Evolutionary conservation across 495 filamentous ascomycete genomes (phyloP).

Genomic region (Gamarada debralockiae): DNA sequence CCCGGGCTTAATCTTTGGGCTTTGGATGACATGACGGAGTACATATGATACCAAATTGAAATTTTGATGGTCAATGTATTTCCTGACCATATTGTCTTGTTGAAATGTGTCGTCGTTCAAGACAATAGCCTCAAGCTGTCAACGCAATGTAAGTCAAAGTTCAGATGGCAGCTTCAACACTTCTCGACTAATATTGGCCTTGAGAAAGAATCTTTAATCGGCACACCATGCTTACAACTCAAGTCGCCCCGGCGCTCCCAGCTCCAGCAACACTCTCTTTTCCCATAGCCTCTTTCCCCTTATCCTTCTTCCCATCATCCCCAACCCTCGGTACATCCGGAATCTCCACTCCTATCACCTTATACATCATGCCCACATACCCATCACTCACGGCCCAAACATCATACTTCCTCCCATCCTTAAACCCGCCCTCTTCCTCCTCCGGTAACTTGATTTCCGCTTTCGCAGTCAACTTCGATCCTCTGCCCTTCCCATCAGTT

Average conservation of each 20-base stretch:
- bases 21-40: background rate
- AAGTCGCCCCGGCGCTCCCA: no score
- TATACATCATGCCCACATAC: constrained; percentile 79
- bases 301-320: constrained; percentile 25
- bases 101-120: no score
- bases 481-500: constrained; percentile 21
- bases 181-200: no score
- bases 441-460: constrained; percentile 61
- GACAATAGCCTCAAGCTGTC: no score
- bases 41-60: background rate
- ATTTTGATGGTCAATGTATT: no score
- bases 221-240: no score
- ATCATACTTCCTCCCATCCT: constrained; percentile 52
- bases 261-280: background rate
- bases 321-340: constrained; percentile 35
- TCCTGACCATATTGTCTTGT: no score
- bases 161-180: no score
- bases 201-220: no score
- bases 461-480: constrained; percentile 39
- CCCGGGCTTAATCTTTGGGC: no score
- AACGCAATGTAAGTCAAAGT: no score
- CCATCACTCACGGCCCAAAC: constrained; percentile 77
- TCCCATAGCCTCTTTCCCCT: constrained; percentile 2
- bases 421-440: constrained; percentile 23
- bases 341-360: constrained; percentile 48